Conservation (phyloP, 768 basidiomycete species). For the Holtermannia corniformis region DNA sequence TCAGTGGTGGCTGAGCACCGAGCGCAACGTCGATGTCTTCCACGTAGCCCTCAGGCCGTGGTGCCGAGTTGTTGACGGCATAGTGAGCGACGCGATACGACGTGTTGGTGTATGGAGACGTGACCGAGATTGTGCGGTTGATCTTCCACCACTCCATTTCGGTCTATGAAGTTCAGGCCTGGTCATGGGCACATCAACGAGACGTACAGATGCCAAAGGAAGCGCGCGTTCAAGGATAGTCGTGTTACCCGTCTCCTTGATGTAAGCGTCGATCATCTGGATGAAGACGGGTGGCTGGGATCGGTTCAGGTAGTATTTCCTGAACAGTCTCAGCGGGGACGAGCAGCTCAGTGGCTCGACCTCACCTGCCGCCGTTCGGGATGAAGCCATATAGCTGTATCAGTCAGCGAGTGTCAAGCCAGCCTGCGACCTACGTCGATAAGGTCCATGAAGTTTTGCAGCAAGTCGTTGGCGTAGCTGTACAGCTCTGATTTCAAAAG, state of each 20-base stretch:
- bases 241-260: slow-evolving; percentile 60
- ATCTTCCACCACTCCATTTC: slow-evolving; percentile 75
- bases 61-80: slow-evolving; percentile 61
- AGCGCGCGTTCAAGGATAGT: slow-evolving; percentile 68
- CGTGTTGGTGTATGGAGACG: slow-evolving; percentile 37
- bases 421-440: slow-evolving; percentile 45
- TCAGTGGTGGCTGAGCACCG: slow-evolving; percentile 50
- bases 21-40: slow-evolving; percentile 72
- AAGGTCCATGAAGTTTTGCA: slow-evolving; percentile 95
- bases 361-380: slow-evolving; percentile 72
- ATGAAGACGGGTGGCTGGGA: slow-evolving; percentile 90
- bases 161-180: slow-evolving; percentile 44
- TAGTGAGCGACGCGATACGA: slow-evolving; percentile 64
- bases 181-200: neutral
- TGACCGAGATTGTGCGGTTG: slow-evolving; percentile 52
- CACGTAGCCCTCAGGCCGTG: slow-evolving; percentile 63
- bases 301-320: slow-evolving; percentile 77
- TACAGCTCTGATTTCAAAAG: slow-evolving; percentile 71
- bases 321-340: neutral
- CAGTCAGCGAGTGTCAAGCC: neutral
- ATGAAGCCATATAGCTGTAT: slow-evolving; percentile 64
- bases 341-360: neutral
- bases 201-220: slow-evolving; percentile 65
- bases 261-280: slow-evolving; percentile 84
- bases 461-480: slow-evolving; percentile 60